phyloP scores from a whole-genome alignment of 2,329 filamentous ascomycete genomes.

The Sporothrix brunneoviolacea region DNA sequence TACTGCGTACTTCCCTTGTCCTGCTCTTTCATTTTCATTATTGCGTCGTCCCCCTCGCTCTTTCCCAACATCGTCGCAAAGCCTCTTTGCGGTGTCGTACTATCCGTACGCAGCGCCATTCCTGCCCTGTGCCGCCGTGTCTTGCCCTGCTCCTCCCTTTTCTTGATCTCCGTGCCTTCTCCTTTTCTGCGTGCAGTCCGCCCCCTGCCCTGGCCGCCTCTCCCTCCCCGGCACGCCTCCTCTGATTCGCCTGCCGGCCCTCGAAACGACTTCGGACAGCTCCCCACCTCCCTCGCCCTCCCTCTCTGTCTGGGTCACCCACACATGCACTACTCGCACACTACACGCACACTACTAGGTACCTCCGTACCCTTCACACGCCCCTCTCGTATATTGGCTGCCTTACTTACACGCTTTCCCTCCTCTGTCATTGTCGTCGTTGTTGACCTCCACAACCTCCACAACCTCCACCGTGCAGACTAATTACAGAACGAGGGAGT shows the following conservation, averaged over 20 bases:
- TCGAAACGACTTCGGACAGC: conserved; percentile 8
- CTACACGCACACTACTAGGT: background rate
- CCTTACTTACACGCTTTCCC: conserved; percentile 7
- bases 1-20: too few relatives aligned
- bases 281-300: background rate
- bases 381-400: conserved; percentile 12
- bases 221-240: too few relatives aligned
- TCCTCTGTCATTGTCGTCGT: conserved; percentile 8
- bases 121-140: background rate
- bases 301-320: too few relatives aligned
- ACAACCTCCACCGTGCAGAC: conserved; percentile 6
- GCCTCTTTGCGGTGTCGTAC: background rate
- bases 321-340: too few relatives aligned
- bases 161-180: too few relatives aligned
- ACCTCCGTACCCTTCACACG: background rate
- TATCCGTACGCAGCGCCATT: background rate
- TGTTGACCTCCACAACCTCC: conserved; percentile 12
- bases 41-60: too few relatives aligned
- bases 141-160: background rate
- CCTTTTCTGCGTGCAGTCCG: background rate
- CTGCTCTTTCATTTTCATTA: too few relatives aligned
- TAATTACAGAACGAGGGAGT: conserved; percentile 10
- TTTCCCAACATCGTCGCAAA: background rate
- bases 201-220: background rate
- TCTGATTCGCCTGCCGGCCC: conserved; percentile 7